A percentile compares a stretch with the other conserved stretches of the same genome.
phyloP scores from a whole-genome alignment of 2,329 filamentous ascomycete genomes.

The Paraphaeosphaeria minitans region DNA sequence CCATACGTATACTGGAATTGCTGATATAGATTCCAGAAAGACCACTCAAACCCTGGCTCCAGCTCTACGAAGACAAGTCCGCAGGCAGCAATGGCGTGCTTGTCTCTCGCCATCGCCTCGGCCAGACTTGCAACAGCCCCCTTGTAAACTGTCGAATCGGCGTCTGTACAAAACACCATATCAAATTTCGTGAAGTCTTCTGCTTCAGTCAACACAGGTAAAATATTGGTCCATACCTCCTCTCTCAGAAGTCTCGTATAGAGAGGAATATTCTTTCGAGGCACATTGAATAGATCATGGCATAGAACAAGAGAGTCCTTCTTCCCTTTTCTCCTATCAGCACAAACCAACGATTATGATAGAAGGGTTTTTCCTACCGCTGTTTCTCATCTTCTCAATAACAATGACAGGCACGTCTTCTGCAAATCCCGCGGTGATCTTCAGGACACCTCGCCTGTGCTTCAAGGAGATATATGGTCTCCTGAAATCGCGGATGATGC shows the following conservation, averaged over 20 bases:
- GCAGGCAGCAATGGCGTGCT: slow-evolving; percentile 9
- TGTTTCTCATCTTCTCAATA: slow-evolving; percentile 7
- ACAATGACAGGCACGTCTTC: slow-evolving; percentile 9
- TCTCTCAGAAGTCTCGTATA: slow-evolving; percentile 6
- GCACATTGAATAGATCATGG: slow-evolving; percentile 10
- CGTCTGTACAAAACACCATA: slow-evolving; percentile 13
- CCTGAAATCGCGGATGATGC: slow-evolving; percentile 1
- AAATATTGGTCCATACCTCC: slow-evolving; percentile 4
- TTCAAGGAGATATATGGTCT: slow-evolving; percentile 2
- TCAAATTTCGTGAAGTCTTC: slow-evolving; percentile 4
- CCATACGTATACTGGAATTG: slow-evolving; percentile 11
- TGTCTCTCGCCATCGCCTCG: neutral
- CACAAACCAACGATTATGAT: too few relatives aligned
- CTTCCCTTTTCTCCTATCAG: slow-evolving; percentile 4
- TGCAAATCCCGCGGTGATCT: slow-evolving; percentile 7
- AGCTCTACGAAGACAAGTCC: slow-evolving; percentile 9
- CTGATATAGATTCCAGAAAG: slow-evolving; percentile 12
- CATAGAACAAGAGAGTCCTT: slow-evolving; percentile 9
- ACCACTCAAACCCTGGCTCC: slow-evolving; percentile 10
- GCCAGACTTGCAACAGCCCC: slow-evolving; percentile 9
- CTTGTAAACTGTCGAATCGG: slow-evolving; percentile 9
- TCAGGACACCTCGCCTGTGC: neutral
- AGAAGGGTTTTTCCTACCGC: neutral
- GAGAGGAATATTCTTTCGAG: slow-evolving; percentile 2
- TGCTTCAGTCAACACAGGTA: slow-evolving; percentile 1